Evolutionary conservation across 2,329 filamentous ascomycete species (phyloP), one percentile per base, ranked within the genome.

Genomic region (Fusarium pseudograminearum): DNA sequence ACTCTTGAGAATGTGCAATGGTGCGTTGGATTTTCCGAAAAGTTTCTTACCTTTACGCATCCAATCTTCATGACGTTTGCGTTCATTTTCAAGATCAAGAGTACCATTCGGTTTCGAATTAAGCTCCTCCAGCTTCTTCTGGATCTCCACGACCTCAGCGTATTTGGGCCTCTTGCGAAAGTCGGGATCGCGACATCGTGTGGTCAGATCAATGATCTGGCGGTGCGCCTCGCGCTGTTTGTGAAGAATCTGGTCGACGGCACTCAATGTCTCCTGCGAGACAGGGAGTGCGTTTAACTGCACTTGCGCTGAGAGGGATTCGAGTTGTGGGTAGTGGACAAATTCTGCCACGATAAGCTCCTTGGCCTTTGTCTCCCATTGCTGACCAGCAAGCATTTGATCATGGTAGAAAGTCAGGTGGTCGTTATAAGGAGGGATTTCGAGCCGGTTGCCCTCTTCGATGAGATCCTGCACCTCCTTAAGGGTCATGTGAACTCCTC

Each of bases 21-120:
- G 96, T 2, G 96, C 96, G 77, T 99, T 99, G 2, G 96, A 96
- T 80, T 99, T 99, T 54, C 96, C 96, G 76, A 99, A 99, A 0
- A 99, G 82, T 78, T 98, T 98, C 82, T 99, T 99, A 52, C 96
- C 96, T 75, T 93, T 93, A 33, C 96, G 89, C 95, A 99, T 99
- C 96, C 96, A 99, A 78, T 99, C 96, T 78, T 99, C 96, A 72
- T 98, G 96, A 10, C 93, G 90, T 77, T 96, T 97, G 70, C 96
- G 92, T 78, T 98, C 94, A 69, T 93, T 94, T 77, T 99, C 96
- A 7, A 99, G 87, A 74, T 99, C 96, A 34, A 97, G 87, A 0
- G 95, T 97, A 4, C 96, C 96, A 41, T 88, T 88, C 0, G 96
- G 96, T 76, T 98, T 98, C 68, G 93, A 97, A 74, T 97, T 97